Evolutionary conservation across 2,329 filamentous ascomycete species (phyloP), one percentile per base, ranked within the genome.

Genomic region (Plectosphaerella sp.): DNA sequence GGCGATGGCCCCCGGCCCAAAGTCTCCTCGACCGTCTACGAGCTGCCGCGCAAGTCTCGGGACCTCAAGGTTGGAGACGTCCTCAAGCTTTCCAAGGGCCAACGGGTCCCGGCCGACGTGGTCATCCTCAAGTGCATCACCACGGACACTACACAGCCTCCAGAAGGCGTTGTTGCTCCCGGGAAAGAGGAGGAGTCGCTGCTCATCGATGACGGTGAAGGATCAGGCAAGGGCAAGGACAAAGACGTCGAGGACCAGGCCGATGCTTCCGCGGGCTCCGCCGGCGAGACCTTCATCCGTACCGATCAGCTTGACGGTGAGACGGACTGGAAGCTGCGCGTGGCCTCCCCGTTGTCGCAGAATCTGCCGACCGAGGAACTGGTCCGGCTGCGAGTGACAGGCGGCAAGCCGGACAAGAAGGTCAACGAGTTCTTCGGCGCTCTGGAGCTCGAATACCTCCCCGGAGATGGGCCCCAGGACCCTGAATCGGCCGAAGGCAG

Each of bases 281-380:
- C 78, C 24, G 91, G 91, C 25, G 95, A 99, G 70, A 93, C 93
- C 0, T 99, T 99, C 63, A 97, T 99, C 64, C 83, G 94, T 54
- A 99, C 95, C 2, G 94, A 99, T 68, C 94, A 99, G 66, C 79
- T 99, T 10, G 94, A 99, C 63, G 94, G 94, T 60, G 94, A 99
- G 72, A 99, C 94, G 0, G 94, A 99, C 65, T 99, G 94, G 95
- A 99, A 99, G 71, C 75, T 99, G 52, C 86, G 95, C 28, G 71
- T 97, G 36, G 91, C 94, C 1, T 94, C 91, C 12, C 84, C 89
- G 0, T 71, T 97, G 24, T 93, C 92, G 1, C 94, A 99, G 64
- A 80, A 76, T n/a, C 74, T 99, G 18, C 72, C 84, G 0, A 72
- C 86, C 1, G 81, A 83, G 45, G 89, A 96, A 58, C 85, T 96